A percentile compares a stretch with the other conserved stretches of the same genome.
phyloP scores from a whole-genome alignment of 495 filamentous ascomycete species.

The Cercophora newfieldiana region DNA sequence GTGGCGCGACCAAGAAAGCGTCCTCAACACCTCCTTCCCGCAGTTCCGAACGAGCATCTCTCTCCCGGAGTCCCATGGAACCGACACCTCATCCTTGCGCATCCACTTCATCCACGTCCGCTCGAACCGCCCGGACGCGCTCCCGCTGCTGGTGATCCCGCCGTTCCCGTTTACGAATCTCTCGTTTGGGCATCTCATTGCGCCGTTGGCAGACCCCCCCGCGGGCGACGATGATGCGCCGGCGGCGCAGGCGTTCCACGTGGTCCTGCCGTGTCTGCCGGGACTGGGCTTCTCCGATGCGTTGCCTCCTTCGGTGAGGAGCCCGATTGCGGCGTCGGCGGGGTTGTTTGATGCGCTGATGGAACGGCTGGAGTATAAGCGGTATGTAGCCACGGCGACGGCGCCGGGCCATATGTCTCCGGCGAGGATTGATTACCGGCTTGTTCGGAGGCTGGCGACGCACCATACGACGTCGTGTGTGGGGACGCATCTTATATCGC shows the following conservation, averaged over 20 bases:
- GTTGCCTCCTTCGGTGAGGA: slow-evolving; percentile 44
- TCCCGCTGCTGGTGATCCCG: slow-evolving; percentile 64
- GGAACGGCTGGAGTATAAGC: slow-evolving; percentile 61
- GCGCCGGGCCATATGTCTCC: slow-evolving; percentile 39
- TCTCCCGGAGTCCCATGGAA: slow-evolving; percentile 22
- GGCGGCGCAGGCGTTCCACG: slow-evolving; percentile 59
- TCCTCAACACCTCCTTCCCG: slow-evolving; percentile 55
- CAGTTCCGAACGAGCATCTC: slow-evolving; percentile 60
- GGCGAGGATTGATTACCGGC: slow-evolving; percentile 52
- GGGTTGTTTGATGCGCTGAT: slow-evolving; percentile 65
- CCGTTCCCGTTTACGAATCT: slow-evolving; percentile 72
- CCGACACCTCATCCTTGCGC: slow-evolving; percentile 36
- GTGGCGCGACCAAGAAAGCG: slow-evolving; percentile 58
- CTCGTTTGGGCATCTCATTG: slow-evolving; percentile 63
- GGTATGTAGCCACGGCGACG: slow-evolving; percentile 57
- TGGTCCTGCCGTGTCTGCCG: slow-evolving; percentile 70
- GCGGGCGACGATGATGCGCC: slow-evolving; percentile 37
- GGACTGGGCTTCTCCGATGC: slow-evolving; percentile 70
- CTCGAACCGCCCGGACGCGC: slow-evolving; percentile 47
- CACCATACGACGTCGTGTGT: slow-evolving; percentile 56
- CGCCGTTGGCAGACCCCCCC: slow-evolving; percentile 53
- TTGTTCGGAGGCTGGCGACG: slow-evolving; percentile 55
- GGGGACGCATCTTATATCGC: slow-evolving; percentile 63
- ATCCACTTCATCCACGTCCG: slow-evolving; percentile 60
- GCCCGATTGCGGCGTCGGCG: slow-evolving; percentile 58